Percentiles rank a stretch among this genome's conserved stretches.
Conservation (phyloP, 768 basidiomycete species). For the Boletus subcaerulescens region DNA sequence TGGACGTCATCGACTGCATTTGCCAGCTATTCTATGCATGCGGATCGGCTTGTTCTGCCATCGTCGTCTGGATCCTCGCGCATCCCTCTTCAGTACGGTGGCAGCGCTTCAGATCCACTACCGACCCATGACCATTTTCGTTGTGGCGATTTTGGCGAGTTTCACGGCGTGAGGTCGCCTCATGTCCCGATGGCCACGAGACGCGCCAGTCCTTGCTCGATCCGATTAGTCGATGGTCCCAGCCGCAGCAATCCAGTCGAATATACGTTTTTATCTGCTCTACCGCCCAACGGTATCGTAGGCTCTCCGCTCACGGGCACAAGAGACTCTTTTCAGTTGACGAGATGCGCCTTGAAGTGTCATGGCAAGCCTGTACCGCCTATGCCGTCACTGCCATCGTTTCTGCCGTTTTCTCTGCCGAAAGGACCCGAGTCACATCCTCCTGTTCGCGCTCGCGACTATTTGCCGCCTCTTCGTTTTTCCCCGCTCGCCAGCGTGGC, state of each 20-base stretch:
- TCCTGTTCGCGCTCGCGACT: background rate
- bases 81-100: background rate
- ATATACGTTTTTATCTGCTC: slow-evolving; percentile 24
- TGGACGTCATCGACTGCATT: slow-evolving; percentile 7
- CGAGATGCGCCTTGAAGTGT: slow-evolving; percentile 11
- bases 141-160: slow-evolving; percentile 10
- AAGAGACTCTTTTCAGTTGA: slow-evolving; percentile 31
- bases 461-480: slow-evolving; percentile 20
- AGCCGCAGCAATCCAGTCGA: slow-evolving; percentile 12
- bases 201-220: slow-evolving; percentile 20
- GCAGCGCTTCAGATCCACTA: background rate
- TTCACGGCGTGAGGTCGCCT: background rate
- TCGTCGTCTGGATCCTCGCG: background rate
- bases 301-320: slow-evolving; percentile 23
- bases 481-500: slow-evolving; percentile 14
- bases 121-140: background rate
- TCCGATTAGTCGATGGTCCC: slow-evolving; percentile 23
- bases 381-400: slow-evolving; percentile 21
- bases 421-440: background rate
- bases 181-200: background rate
- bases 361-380: slow-evolving; percentile 17
- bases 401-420: slow-evolving; percentile 8
- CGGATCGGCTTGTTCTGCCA: background rate
- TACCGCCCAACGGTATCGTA: slow-evolving; percentile 15
- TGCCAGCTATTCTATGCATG: slow-evolving; percentile 6